Percentiles rank a stretch among this genome's conserved stretches.
Evolutionary conservation across 2,329 filamentous ascomycete genomes (phyloP).

Genomic region (Trichoderma guizhouense): DNA sequence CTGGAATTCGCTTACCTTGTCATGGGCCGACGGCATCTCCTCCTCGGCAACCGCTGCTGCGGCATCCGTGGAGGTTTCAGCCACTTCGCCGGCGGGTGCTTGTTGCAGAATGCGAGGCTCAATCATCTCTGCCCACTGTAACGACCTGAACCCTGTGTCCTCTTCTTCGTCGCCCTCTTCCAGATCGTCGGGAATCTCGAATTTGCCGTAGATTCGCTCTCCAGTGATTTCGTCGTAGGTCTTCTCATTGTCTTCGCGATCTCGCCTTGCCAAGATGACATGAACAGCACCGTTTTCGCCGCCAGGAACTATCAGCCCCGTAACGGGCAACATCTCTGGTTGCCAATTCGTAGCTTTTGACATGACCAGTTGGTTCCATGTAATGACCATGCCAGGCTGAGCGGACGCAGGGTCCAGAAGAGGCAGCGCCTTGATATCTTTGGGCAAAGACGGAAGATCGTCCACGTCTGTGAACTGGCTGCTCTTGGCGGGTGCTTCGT

Average conservation of each 20-base stretch:
- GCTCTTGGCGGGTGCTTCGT: slow-evolving; percentile 33
- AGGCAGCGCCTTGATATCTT: slow-evolving; percentile 53
- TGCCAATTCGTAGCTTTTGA: slow-evolving; percentile 63
- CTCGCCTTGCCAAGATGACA: slow-evolving; percentile 66
- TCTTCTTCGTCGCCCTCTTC: slow-evolving; percentile 57
- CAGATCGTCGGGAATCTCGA: slow-evolving; percentile 67
- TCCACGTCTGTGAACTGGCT: slow-evolving; percentile 49
- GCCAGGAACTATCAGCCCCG: slow-evolving; percentile 61
- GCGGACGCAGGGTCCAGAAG: slow-evolving; percentile 47
- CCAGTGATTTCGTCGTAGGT: slow-evolving; percentile 65
- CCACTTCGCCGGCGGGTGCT: slow-evolving; percentile 29
- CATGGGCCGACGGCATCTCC: not conserved
- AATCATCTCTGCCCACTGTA: slow-evolving; percentile 61
- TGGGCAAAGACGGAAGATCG: slow-evolving; percentile 62
- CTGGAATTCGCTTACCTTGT: slow-evolving; percentile 18
- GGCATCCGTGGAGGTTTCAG: slow-evolving; percentile 1
- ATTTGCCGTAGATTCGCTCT: slow-evolving; percentile 70
- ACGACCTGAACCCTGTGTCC: slow-evolving; percentile 58
- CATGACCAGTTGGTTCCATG: slow-evolving; percentile 63
- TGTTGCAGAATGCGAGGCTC: slow-evolving; percentile 63
- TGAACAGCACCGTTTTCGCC: slow-evolving; percentile 51
- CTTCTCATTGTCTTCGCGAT: slow-evolving; percentile 58
- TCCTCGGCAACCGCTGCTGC: not conserved
- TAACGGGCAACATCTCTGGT: slow-evolving; percentile 61
- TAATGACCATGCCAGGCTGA: slow-evolving; percentile 60